Evolutionary conservation across 2,329 filamentous ascomycete species (phyloP).

Genomic region (Colletotrichum tofieldiae): DNA sequence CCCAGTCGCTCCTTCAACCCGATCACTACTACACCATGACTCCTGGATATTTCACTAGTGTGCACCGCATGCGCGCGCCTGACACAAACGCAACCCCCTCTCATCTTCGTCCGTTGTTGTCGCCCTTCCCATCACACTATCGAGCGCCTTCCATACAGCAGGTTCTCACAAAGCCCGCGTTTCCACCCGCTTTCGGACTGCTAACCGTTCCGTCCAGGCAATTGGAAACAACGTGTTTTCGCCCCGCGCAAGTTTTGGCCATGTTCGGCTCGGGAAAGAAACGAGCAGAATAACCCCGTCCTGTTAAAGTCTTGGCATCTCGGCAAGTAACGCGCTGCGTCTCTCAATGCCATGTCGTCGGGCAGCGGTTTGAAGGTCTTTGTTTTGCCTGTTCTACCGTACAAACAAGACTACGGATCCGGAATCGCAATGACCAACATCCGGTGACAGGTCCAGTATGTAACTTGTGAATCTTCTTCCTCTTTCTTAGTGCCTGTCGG

Average conservation of each 20-base stretch:
- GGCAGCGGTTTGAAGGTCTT: not conserved
- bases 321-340: constrained; percentile 2
- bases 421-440: constrained; percentile 2
- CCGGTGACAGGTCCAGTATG: not conserved
- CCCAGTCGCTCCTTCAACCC: not conserved
- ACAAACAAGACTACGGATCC: not conserved
- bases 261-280: constrained; percentile 13
- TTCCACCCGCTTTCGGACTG: constrained; percentile 2
- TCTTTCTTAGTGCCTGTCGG: no score
- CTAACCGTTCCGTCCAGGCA: constrained; percentile 19
- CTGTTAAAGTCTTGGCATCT: constrained; percentile 3
- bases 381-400: not conserved
- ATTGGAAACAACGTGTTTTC: constrained; percentile 27
- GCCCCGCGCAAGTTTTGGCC: not conserved
- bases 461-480: not conserved
- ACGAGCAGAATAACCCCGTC: not conserved
- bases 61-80: constrained; percentile 29
- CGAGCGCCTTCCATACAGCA: not conserved
- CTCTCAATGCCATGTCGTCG: not conserved
- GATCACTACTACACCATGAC: constrained; percentile 28
- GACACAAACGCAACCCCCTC: constrained; percentile 21
- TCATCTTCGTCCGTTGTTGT: constrained; percentile 6
- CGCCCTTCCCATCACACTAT: not conserved
- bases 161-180: constrained; percentile 10
- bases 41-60: constrained; percentile 9